A percentile compares a stretch with the other conserved stretches of the same genome.
Conservation (phyloP, 148 eudicot species). For the Fagopyrum homotropicum region DNA sequence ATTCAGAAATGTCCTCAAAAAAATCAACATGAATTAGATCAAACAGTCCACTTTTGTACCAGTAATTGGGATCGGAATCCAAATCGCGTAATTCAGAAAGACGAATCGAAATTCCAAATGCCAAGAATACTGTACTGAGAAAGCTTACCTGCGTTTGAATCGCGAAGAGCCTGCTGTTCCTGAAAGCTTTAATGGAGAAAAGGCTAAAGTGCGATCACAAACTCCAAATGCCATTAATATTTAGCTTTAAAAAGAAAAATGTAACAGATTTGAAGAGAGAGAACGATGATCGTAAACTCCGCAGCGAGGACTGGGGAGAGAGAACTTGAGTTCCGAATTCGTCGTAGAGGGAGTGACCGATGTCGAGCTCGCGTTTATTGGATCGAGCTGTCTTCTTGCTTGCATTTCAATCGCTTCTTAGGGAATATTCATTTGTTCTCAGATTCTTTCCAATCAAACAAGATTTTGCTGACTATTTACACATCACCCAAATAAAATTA, state of each 20-base stretch:
- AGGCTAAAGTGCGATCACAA: neutral
- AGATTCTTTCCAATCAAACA: too few relatives aligned
- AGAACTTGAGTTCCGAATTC: neutral
- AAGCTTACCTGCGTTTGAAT: constrained; percentile 9
- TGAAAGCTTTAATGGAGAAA: neutral
- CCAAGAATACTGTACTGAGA: neutral
- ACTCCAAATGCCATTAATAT: neutral
- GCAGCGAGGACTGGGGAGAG: neutral
- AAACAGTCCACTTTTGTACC: too few relatives aligned
- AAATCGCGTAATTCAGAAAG: too few relatives aligned
- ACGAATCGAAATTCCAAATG: too few relatives aligned
- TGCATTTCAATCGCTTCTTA: too few relatives aligned
- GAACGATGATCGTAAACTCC: too few relatives aligned
- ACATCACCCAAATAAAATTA: too few relatives aligned
- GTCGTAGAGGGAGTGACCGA: neutral
- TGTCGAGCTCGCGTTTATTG: neutral
- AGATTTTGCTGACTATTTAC: too few relatives aligned
- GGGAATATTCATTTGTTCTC: too few relatives aligned
- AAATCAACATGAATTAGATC: too few relatives aligned
- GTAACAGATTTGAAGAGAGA: constrained; percentile 1
- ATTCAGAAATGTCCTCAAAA: too few relatives aligned
- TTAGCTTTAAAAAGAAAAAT: neutral
- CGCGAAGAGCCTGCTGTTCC: neutral
- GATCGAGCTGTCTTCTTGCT: neutral
- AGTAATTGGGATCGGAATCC: neutral